phyloP scores from a whole-genome alignment of 1,284 basidiomycete genomes.

The Filobasidium uniguttulatum region DNA sequence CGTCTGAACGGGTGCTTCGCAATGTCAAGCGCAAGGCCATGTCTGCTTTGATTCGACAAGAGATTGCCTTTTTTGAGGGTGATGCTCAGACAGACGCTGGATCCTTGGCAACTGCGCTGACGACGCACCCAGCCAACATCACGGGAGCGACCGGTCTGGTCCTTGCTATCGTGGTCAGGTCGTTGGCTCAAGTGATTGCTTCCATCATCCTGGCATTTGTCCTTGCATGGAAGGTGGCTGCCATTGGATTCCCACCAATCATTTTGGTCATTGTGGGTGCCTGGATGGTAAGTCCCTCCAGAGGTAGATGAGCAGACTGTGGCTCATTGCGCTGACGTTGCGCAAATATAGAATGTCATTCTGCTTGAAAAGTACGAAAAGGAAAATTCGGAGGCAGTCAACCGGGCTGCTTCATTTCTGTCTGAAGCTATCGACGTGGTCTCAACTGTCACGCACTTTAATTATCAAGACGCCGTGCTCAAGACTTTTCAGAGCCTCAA shows the following conservation, averaged over 20 bases:
- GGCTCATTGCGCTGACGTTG: too few relatives aligned
- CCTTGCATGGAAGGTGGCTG: slow-evolving; percentile 30
- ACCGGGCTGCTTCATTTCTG: slow-evolving; percentile 29
- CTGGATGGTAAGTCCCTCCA: too few relatives aligned
- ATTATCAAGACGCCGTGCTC: slow-evolving; percentile 27
- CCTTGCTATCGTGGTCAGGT: slow-evolving; percentile 30
- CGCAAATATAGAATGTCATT: slow-evolving; percentile 18
- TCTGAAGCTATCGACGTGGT: slow-evolving; percentile 37
- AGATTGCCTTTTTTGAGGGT: slow-evolving; percentile 9
- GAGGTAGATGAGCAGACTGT: too few relatives aligned
- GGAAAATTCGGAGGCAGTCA: slow-evolving; percentile 25
- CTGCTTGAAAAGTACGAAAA: slow-evolving; percentile 27
- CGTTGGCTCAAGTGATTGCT: slow-evolving; percentile 25
- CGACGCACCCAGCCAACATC: slow-evolving; percentile 32
- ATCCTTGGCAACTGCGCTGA: slow-evolving; percentile 30
- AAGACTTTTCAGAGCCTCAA: slow-evolving; percentile 12
- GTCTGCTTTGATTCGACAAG: slow-evolving; percentile 6
- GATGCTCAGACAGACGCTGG: too few relatives aligned
- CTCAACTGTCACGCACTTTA: slow-evolving; percentile 33
- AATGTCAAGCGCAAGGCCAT: slow-evolving; percentile 12
- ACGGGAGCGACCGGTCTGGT: slow-evolving; percentile 34
- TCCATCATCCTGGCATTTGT: slow-evolving; percentile 33
- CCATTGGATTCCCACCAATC: slow-evolving; percentile 31
- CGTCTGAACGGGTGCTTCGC: slow-evolving; percentile 21
- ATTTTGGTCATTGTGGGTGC: slow-evolving; percentile 14